Evolutionary conservation across 768 basidiomycete genomes (phyloP).

Genomic region (Serendipita sp.): DNA sequence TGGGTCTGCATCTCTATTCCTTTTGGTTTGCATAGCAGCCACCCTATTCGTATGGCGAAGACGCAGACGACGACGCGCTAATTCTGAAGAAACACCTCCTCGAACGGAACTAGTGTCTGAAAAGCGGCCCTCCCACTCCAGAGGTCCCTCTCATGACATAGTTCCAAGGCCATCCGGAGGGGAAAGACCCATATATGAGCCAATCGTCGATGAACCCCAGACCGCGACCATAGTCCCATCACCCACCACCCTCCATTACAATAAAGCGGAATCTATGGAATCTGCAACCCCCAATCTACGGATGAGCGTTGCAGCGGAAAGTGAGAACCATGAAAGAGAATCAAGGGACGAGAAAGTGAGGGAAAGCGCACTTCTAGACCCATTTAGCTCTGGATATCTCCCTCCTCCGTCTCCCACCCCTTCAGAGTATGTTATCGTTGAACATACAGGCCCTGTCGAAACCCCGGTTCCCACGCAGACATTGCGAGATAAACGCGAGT

Average conservation of each 20-base stretch:
- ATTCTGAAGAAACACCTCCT: background rate
- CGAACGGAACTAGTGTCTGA: background rate
- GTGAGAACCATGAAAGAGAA: background rate
- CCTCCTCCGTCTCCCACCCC: conserved; percentile 1
- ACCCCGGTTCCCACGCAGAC: background rate
- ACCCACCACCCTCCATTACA: background rate
- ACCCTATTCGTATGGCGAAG: background rate
- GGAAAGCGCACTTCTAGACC: background rate
- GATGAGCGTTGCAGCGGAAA: background rate
- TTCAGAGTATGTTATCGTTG: background rate
- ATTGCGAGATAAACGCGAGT: conserved; percentile 3
- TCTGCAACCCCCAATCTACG: background rate
- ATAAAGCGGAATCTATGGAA: background rate
- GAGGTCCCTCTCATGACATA: background rate
- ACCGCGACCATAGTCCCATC: background rate
- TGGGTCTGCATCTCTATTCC: background rate
- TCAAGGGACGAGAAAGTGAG: background rate
- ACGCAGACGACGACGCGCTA: background rate
- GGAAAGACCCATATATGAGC: background rate
- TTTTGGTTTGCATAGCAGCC: background rate
- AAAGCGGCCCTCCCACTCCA: background rate
- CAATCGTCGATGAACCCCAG: background rate
- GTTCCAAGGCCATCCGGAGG: background rate
- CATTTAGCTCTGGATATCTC: background rate
- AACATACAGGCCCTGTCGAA: background rate